Evolutionary conservation across 106 monocot genomes (phyloP).

Genomic region (Acanthochlamys bracteata): DNA sequence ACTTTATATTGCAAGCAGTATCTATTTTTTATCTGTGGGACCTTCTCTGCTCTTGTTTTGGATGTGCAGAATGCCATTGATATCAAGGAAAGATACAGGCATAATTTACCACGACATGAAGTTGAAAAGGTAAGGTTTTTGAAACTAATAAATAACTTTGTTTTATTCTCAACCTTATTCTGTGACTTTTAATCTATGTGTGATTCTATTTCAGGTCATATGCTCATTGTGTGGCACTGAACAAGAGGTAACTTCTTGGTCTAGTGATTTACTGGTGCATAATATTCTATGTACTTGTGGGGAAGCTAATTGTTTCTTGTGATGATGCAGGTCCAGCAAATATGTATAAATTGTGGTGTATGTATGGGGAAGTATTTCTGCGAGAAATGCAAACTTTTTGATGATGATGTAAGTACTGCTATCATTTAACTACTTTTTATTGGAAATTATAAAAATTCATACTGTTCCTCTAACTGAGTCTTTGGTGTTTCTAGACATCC

Average conservation of each 20-base stretch:
- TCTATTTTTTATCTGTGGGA: too few relatives aligned
- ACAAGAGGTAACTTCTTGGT: conserved; percentile 35
- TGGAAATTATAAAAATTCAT: not conserved
- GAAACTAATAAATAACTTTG: not conserved
- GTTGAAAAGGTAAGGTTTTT: conserved; percentile 13
- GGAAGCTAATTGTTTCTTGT: not conserved
- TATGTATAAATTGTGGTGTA: conserved; percentile 55
- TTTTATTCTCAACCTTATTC: not conserved
- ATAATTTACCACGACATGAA: conserved; percentile 52
- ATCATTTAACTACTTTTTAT: not conserved
- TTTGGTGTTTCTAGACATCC: conserved; percentile 25
- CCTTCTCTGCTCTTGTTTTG: not conserved
- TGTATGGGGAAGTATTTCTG: conserved; percentile 65
- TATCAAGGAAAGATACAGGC: conserved; percentile 30
- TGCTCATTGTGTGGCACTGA: conserved; percentile 48
- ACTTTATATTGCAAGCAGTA: too few relatives aligned
- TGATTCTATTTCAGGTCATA: conserved; percentile 24
- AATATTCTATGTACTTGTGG: not conserved
- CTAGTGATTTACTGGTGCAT: not conserved
- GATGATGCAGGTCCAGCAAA: conserved; percentile 31
- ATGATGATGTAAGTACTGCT: conserved; percentile 53
- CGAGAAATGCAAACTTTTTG: conserved; percentile 43
- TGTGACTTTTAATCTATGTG: not conserved
- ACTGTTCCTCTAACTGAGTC: not conserved
- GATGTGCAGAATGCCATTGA: conserved; percentile 36